Percentiles rank a stretch among this genome's conserved stretches.
Conservation (phyloP, 257 asterid genomes). For the Schizonepeta tenuifolia region DNA sequence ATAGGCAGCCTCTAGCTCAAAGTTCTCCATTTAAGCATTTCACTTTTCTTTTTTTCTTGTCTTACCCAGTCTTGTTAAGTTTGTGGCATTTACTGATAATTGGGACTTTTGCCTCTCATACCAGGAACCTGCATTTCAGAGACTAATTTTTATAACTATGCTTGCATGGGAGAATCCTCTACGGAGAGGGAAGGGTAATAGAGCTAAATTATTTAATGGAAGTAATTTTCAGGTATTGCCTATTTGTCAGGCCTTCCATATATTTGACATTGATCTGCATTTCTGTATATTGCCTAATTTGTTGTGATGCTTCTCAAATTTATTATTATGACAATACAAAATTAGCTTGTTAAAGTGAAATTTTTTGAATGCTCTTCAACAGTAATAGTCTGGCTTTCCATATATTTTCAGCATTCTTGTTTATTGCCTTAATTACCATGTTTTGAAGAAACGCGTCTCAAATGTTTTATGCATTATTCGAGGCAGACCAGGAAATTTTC, state of each 20-base stretch:
- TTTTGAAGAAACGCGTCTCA: not conserved
- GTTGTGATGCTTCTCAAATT: constrained; percentile 4
- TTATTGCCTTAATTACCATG: not conserved
- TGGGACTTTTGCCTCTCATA: constrained; percentile 33
- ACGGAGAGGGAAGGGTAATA: constrained; percentile 46
- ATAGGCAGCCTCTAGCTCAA: not conserved
- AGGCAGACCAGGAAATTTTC: not conserved
- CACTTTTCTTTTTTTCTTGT: not conserved
- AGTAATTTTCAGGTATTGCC: constrained; percentile 63
- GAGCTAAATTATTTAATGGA: constrained; percentile 46
- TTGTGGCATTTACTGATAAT: constrained; percentile 26
- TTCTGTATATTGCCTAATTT: not conserved
- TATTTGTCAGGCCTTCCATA: constrained; percentile 23
- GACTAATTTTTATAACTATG: constrained; percentile 82
- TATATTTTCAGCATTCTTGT: not conserved
- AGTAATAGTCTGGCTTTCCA: not conserved
- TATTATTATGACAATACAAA: not conserved
- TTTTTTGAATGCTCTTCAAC: too few species aligned
- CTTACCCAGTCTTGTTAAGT: not conserved
- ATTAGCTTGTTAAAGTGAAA: not conserved
- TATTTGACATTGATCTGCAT: constrained; percentile 11
- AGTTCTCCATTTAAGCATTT: not conserved
- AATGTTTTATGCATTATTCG: not conserved
- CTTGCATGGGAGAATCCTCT: constrained; percentile 96
- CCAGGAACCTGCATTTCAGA: constrained; percentile 93